These are phyloP conservation scores for Chimonanthus salicifolius DNA, from an alignment of 164 flowering plant genomes.

Conservation along the genomic window DNA sequence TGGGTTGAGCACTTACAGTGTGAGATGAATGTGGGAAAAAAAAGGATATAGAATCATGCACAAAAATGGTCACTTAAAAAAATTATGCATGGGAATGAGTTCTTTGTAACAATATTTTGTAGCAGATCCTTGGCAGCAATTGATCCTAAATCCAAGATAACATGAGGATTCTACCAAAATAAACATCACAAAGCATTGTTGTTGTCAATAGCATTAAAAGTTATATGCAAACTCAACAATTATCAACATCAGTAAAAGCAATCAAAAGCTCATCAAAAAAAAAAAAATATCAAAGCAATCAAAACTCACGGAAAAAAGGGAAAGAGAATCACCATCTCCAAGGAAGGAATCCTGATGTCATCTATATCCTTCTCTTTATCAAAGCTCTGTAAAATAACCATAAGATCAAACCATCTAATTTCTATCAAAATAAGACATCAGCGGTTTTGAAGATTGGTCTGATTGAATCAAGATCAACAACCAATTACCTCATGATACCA, in stretches of 20 bases:
- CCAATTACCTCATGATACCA: constrained; percentile 82
- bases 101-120: neutral
- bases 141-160: neutral
- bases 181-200: neutral
- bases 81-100: neutral
- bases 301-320: constrained; percentile 35
- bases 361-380: constrained; percentile 69
- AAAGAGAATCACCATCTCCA: constrained; percentile 82
- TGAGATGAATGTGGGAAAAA: neutral
- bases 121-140: neutral
- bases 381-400: constrained; percentile 51
- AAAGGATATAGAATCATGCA: neutral
- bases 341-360: constrained; percentile 48
- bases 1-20: neutral
- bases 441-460: neutral
- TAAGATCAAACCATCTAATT: constrained; percentile 3
- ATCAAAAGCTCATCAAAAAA: neutral
- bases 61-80: too few species aligned
- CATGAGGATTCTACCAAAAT: neutral
- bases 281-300: neutral
- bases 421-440: neutral
- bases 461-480: neutral
- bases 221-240: neutral
- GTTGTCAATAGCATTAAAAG: neutral
- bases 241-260: neutral